A percentile compares a stretch with the other conserved stretches of the same genome.
These are phyloP conservation scores for Grosmannia penicillata DNA, from an alignment of 2,329 filamentous ascomycete species.

Conservation along the genomic window DNA sequence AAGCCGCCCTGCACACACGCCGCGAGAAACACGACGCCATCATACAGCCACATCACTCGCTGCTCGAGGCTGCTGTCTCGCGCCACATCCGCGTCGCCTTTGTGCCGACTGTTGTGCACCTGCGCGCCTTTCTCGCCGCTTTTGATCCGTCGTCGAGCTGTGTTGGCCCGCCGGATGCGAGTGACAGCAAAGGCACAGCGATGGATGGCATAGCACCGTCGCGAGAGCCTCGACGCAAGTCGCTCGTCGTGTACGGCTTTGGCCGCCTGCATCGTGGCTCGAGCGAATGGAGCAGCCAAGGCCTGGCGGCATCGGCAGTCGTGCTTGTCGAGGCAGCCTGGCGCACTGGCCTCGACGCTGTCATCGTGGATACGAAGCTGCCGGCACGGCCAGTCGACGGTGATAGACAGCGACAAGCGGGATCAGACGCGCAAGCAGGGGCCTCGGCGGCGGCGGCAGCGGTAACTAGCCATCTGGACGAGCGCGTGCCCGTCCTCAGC, in stretches of 20 bases:
- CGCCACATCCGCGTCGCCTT: conserved; percentile 58
- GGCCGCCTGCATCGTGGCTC: conserved; percentile 51
- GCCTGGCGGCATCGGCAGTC: conserved; percentile 48
- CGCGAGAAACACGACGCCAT: conserved; percentile 9
- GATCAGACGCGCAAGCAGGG: conserved; percentile 23
- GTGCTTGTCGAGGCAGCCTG: conserved; percentile 45
- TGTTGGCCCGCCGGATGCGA: conserved; percentile 21
- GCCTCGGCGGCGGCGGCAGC: too few species aligned
- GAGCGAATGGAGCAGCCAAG: conserved; percentile 63
- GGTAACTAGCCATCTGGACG: too few species aligned
- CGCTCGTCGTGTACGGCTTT: conserved; percentile 50
- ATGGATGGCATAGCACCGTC: background rate
- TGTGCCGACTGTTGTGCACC: conserved; percentile 57
- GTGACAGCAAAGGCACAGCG: conserved; percentile 4
- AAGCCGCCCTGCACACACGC: background rate
- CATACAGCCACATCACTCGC: conserved; percentile 43
- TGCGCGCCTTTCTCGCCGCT: conserved; percentile 60
- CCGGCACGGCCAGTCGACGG: too few species aligned
- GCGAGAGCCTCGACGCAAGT: conserved; percentile 17
- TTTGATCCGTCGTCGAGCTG: conserved; percentile 25
- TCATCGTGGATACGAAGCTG: conserved; percentile 27
- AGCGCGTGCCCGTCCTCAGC: conserved; percentile 24
- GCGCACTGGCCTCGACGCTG: conserved; percentile 26
- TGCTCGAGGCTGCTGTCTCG: conserved; percentile 54
- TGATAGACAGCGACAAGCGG: too few species aligned